Base-by-base conservation (phyloP, 2,329 filamentous ascomycete genomes). In the Fusarium verrucosum region DNA sequence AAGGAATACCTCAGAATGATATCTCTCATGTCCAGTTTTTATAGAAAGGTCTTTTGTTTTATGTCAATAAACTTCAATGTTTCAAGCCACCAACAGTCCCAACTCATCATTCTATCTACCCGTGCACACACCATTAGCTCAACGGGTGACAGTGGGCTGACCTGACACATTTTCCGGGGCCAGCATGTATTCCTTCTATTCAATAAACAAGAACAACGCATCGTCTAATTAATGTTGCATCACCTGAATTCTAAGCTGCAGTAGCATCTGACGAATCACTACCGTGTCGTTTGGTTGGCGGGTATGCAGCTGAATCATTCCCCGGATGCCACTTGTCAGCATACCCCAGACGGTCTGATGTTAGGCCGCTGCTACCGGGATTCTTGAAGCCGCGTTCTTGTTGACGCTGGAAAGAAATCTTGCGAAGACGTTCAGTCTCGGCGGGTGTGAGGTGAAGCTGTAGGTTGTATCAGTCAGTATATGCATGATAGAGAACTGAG, bases 371-470 rank as follows among this genome's bases (percentile, higher is more conserved):
- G 1, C 58, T 51, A 1, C 60, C 58, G 1, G 52, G 46, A 4
- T 45, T 42, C 17, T 50, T 59, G 3, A 53, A 63, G 6, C 58
- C 38, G 11, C 53, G 36, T 5, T 63, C 53, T 1, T 45, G 17
- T 8, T 63, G 60, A 4, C 58, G 60, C 14, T 59, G 42, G 4
- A 30, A 50, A 0, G 58, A 63, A 2, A 63, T 22, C 8, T 42
- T 59, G 0, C 58, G 53, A 7, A 63, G 58, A 23, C 60, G 45
- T 0, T 63, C 37, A 5, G 47, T 17, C 33, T 63, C 60, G 1
- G 58, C 58, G 6, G 60, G 52, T 17, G 53, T 63, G 6, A 63
- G 16, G 1, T 42, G 60, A 10, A 63, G 52, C 58, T 63, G 14
- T 7, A 1, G 1, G 6, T 10, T 4, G 36, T 13, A 11, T 50